Percentiles rank a stretch among this genome's conserved stretches.
Conservation (phyloP, 1,284 basidiomycete species). For the Pascua sp. region DNA sequence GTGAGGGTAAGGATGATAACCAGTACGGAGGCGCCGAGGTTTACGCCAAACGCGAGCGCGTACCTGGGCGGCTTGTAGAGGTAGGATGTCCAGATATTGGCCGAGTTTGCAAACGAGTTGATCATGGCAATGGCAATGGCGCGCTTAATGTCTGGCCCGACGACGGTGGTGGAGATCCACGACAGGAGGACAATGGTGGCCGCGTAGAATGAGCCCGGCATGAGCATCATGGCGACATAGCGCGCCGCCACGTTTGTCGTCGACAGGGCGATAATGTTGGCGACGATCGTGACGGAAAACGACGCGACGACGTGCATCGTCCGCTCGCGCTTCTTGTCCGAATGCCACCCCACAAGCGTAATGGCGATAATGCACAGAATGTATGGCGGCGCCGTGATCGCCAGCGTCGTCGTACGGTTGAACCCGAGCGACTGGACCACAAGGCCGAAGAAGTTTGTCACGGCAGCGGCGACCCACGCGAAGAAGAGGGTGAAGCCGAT, state of each 20-base stretch:
- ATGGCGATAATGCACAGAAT: constrained; percentile 38
- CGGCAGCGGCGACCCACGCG: constrained; percentile 35
- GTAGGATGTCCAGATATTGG: constrained; percentile 49
- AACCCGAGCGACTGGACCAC: constrained; percentile 43
- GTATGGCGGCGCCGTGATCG: constrained; percentile 45
- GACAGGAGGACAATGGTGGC: constrained; percentile 44
- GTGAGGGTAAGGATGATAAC: constrained; percentile 24
- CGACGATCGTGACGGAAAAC: constrained; percentile 58
- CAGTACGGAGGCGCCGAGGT: constrained; percentile 40
- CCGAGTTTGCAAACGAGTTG: constrained; percentile 47
- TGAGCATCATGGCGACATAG: constrained; percentile 41
- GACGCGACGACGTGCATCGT: constrained; percentile 16
- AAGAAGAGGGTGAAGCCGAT: constrained; percentile 22
- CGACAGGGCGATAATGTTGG: constrained; percentile 65
- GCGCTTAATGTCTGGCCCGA: constrained; percentile 47
- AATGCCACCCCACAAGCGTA: constrained; percentile 39
- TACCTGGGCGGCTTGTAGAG: constrained; percentile 26
- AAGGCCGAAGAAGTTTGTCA: constrained; percentile 47
- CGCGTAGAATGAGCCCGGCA: constrained; percentile 39
- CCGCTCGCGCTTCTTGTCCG: constrained; percentile 41
- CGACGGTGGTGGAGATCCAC: constrained; percentile 45
- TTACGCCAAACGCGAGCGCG: constrained; percentile 38
- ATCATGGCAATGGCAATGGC: constrained; percentile 47
- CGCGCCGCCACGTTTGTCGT: constrained; percentile 42
- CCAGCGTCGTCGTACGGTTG: constrained; percentile 41